A percentile compares a stretch with the other conserved stretches of the same genome.
Conservation (phyloP, 2,329 filamentous ascomycete genomes). For the Fusarium staphyleae region DNA sequence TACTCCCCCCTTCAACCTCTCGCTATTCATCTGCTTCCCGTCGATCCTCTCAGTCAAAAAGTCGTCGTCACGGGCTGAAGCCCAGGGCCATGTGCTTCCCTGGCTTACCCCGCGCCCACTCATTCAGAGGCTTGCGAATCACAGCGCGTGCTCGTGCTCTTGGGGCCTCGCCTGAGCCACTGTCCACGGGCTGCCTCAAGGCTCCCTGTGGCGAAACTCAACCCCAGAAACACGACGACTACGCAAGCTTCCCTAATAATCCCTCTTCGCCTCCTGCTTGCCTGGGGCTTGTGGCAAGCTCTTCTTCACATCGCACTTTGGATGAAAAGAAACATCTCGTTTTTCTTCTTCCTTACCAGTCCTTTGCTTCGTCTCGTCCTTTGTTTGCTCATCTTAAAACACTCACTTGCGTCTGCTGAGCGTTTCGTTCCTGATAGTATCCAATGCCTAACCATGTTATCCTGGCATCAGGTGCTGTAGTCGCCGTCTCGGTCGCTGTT, state of each 20-base stretch:
- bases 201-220: constrained; percentile 29
- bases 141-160: constrained; percentile 12
- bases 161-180: constrained; percentile 32
- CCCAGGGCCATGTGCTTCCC: constrained; percentile 11
- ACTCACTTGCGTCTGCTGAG: constrained; percentile 7
- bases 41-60: background rate
- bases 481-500: constrained; percentile 64
- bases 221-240: constrained; percentile 23
- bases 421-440: background rate
- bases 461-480: constrained; percentile 63
- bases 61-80: constrained; percentile 25
- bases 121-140: constrained; percentile 33
- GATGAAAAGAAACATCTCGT: background rate
- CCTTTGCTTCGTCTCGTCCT: background rate
- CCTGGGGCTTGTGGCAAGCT: constrained; percentile 14
- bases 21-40: background rate
- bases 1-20: background rate
- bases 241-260: constrained; percentile 31
- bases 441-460: constrained; percentile 65
- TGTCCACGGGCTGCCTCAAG: constrained; percentile 17
- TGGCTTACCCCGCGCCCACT: constrained; percentile 34
- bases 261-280: constrained; percentile 25
- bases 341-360: background rate
- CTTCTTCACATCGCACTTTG: background rate
- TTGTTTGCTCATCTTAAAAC: constrained; percentile 10